Evolutionary conservation across 2,329 filamentous ascomycete genomes (phyloP).

Genomic region (Chrysoporthe austroafricana): DNA sequence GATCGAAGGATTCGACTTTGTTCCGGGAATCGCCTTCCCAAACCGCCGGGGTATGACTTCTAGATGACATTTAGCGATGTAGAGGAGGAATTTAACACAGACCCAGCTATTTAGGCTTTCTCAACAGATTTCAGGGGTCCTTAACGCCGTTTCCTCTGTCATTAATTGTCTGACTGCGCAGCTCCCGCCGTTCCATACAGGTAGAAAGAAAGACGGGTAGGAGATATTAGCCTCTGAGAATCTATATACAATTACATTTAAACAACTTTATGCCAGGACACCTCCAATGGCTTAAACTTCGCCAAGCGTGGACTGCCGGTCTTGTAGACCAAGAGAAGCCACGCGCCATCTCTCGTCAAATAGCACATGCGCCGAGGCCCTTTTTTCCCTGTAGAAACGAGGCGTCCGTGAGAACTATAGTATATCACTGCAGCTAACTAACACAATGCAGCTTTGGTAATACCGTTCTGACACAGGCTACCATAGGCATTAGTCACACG

Average conservation of each 20-base stretch:
- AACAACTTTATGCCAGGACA: background rate
- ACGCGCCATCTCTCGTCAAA: background rate
- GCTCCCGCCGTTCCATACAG: too few species aligned
- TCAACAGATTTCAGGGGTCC: too few species aligned
- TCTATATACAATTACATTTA: too few species aligned
- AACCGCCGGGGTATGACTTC: background rate
- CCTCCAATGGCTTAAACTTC: background rate
- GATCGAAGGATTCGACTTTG: background rate
- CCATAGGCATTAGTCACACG: background rate
- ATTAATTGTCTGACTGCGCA: too few species aligned
- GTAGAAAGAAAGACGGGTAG: too few species aligned
- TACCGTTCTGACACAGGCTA: background rate
- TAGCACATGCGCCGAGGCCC: background rate
- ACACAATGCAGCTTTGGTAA: background rate
- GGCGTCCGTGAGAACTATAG: background rate
- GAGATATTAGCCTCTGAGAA: too few species aligned
- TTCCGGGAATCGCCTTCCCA: background rate
- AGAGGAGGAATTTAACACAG: background rate
- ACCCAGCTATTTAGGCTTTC: too few species aligned
- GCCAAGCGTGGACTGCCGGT: background rate
- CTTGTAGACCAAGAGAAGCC: background rate
- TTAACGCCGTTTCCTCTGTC: too few species aligned
- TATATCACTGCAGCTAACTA: background rate
- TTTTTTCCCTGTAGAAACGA: background rate
- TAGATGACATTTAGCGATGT: background rate